Percentiles rank a stretch among this genome's conserved stretches.
phyloP scores from a whole-genome alignment of 345 rosid species.

The Noccaea caerulescens region DNA sequence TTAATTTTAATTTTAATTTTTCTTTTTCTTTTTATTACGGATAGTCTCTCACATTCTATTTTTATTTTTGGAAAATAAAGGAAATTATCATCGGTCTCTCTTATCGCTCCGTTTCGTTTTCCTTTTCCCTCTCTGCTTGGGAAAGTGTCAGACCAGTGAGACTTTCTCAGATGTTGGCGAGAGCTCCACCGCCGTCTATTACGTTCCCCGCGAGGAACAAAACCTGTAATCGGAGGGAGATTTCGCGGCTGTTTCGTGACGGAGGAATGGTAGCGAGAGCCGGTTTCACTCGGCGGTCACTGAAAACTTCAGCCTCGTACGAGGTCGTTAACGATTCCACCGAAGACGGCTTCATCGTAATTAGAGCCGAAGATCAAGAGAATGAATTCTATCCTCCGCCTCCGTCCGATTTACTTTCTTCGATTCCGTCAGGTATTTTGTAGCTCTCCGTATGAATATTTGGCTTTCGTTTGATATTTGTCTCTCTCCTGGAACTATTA shows the following conservation, averaged over 20 bases:
- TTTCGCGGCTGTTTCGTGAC: constrained; percentile 12
- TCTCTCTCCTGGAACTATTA: neutral
- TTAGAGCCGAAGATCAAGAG: constrained; percentile 41
- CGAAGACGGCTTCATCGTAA: constrained; percentile 57
- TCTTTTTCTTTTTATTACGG: no score
- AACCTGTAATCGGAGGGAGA: constrained; percentile 9
- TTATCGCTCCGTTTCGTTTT: constrained; percentile 23
- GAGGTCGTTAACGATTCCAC: constrained; percentile 49
- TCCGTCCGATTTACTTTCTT: constrained; percentile 36
- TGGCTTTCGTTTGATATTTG: neutral
- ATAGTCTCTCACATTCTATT: neutral
- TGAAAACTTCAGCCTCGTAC: constrained; percentile 51
- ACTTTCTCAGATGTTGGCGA: constrained; percentile 37
- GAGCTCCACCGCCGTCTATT: constrained; percentile 43
- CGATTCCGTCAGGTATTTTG: constrained; percentile 40
- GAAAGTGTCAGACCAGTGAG: constrained; percentile 11
- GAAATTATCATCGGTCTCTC: neutral
- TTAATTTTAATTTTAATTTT: no score
- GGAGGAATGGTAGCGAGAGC: constrained; percentile 35
- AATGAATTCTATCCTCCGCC: constrained; percentile 31
- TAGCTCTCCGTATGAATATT: neutral
- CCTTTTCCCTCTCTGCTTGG: constrained; percentile 6
- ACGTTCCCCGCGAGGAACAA: constrained; percentile 29
- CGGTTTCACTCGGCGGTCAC: constrained; percentile 45
- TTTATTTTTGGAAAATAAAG: neutral